Percentiles rank a stretch among this genome's conserved stretches.
Evolutionary conservation across 2,329 filamentous ascomycete genomes (phyloP).

Genomic region (Pleurostoma richardsiae): DNA sequence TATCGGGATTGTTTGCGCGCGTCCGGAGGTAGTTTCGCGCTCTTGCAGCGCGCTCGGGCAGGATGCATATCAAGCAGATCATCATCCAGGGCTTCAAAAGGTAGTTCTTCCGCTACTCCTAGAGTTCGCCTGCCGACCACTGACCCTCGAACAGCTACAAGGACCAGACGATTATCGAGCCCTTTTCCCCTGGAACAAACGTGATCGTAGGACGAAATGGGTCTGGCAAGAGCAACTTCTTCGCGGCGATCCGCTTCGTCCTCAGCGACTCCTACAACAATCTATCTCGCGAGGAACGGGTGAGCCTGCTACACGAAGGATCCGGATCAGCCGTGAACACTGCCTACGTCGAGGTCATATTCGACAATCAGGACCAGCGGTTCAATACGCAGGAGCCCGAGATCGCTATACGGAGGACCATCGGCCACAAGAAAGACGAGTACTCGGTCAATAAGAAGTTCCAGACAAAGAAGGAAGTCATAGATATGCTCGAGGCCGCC

Average conservation of each 20-base stretch:
- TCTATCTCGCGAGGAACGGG: slow-evolving; percentile 92
- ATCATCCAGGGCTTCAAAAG: slow-evolving; percentile 99
- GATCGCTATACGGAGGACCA: slow-evolving; percentile 85
- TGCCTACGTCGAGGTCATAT: slow-evolving; percentile 98
- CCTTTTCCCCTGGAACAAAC: slow-evolving; percentile 95
- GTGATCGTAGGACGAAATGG: slow-evolving; percentile 99
- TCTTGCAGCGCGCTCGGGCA: slow-evolving; percentile 24
- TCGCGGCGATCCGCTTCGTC: slow-evolving; percentile 96
- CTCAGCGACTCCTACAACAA: slow-evolving; percentile 96
- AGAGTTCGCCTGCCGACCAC: slow-evolving; percentile 15
- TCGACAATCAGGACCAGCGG: slow-evolving; percentile 84
- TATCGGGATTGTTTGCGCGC: neutral
- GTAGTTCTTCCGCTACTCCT: slow-evolving; percentile 34
- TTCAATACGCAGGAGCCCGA: slow-evolving; percentile 86
- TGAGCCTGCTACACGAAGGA: slow-evolving; percentile 94
- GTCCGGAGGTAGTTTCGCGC: slow-evolving; percentile 3
- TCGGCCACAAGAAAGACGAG: slow-evolving; percentile 97
- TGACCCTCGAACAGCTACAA: slow-evolving; percentile 69
- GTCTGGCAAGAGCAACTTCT: slow-evolving; percentile 99
- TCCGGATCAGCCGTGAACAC: slow-evolving; percentile 98
- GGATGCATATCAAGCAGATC: slow-evolving; percentile 99
- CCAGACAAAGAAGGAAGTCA: slow-evolving; percentile 87
- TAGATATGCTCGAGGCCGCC: slow-evolving; percentile 91
- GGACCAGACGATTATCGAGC: slow-evolving; percentile 97
- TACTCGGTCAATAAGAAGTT: slow-evolving; percentile 97